Base-by-base conservation (phyloP, 768 basidiomycete species). In the Mycena metata region DNA sequence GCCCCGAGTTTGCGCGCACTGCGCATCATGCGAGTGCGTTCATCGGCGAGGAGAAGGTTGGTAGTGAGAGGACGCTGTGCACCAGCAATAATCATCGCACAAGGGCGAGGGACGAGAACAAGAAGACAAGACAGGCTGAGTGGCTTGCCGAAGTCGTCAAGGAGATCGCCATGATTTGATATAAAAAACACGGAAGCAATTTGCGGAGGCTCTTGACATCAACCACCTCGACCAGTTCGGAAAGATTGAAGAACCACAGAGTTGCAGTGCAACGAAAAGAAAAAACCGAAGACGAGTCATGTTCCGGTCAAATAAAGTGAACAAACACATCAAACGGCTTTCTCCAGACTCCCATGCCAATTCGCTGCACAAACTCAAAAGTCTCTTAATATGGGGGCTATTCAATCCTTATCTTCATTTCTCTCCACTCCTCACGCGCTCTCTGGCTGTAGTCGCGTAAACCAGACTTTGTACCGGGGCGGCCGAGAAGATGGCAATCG, bases 1-100 rank as follows among this genome's bases (percentile, higher is more conserved):
- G 59, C 60, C 4, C 63, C 64, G 2, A 72, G 51, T 35, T 72
- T 72, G 57, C 60, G 58, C 1, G 35, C 42, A 23, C 63, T 66
- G 23, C 49, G 67, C 17, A 66, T 39, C 24, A 72, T 45, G n/a
- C 67, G 62, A 15, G 33, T 51, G 7, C 70, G 63, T 16, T 72
- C 66, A 41, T 61, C 47, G 43, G 15, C 17, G 17, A 9, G 39
- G 11, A 72, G 70, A 23, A 65, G 17, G 42, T 72, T 68, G 2
- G 66, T 62, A 17, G 70, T 72, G 0, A 64, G 63, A 8, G 67
- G 70, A 10, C 10, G 39, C 36, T 59, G 57, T 13, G 41, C 47
- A n/a, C 30, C 58, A 9, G 59, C 59, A 30, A 62, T 16, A 5
- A 23, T 54, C 54, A 52, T 60, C 33, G 64, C 30, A 43, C 43